phyloP scores from a whole-genome alignment of 352 stramenopile genomes.

The Paralagenidium karlingii region DNA sequence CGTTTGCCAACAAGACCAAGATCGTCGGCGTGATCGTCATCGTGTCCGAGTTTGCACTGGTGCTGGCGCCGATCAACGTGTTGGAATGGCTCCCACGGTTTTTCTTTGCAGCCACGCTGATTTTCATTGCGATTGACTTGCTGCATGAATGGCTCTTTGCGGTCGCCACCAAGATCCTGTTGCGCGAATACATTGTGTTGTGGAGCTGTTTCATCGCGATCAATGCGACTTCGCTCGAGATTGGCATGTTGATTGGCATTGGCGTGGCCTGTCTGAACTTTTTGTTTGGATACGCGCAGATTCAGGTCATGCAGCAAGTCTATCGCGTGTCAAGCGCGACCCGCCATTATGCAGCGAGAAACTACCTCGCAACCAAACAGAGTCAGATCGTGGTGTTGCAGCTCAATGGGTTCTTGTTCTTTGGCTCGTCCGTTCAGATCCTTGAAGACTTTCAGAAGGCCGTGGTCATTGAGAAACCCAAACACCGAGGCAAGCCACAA shows the following conservation, averaged over 20 bases:
- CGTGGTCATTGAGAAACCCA: conserved; percentile 41
- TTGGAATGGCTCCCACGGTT: conserved; percentile 92
- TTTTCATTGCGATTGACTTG: conserved; percentile 96
- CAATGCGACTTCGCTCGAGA: conserved; percentile 91
- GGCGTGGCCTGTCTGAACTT: conserved; percentile 81
- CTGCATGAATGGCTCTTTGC: conserved; percentile 95
- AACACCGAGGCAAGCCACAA: conserved; percentile 3
- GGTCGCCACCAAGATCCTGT: conserved; percentile 69
- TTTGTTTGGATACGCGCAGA: conserved; percentile 60
- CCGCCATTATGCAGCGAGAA: conserved; percentile 52
- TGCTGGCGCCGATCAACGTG: conserved; percentile 87
- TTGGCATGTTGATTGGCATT: conserved; percentile 91
- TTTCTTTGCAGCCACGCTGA: conserved; percentile 95
- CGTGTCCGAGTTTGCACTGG: conserved; percentile 75
- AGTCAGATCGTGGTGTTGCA: conserved; percentile 70
- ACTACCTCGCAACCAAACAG: conserved; percentile 40
- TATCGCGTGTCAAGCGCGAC: conserved; percentile 46
- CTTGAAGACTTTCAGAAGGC: conserved; percentile 67
- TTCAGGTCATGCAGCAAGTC: conserved; percentile 50
- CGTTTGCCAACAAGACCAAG: conserved; percentile 81
- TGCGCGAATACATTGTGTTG: conserved; percentile 88
- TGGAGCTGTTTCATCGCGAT: conserved; percentile 91
- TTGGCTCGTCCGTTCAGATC: conserved; percentile 74
- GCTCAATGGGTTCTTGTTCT: conserved; percentile 79
- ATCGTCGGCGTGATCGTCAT: conserved; percentile 88